A percentile compares a stretch with the other conserved stretches of the same genome.
These are phyloP conservation scores for Hyphodiscus sp. DNA, from an alignment of 2,329 filamentous ascomycete species.

Conservation along the genomic window DNA sequence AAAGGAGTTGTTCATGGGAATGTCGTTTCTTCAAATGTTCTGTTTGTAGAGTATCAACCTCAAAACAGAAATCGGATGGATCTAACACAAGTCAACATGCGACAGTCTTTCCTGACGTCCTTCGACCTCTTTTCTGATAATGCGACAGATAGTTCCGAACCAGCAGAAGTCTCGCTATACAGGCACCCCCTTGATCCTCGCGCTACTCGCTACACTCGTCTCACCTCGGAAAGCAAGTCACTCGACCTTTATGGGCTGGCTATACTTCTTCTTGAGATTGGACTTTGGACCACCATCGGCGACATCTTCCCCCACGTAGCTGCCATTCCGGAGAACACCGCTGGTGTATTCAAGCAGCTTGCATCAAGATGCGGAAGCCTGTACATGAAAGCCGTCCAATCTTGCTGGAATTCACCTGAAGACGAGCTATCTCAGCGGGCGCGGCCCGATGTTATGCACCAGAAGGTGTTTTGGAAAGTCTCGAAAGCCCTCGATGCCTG, in stretches of 20 bases:
- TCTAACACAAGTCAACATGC: slow-evolving; percentile 46
- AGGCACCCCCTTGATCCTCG: slow-evolving; percentile 61
- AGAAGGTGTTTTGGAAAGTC: slow-evolving; percentile 50
- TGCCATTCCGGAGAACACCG: slow-evolving; percentile 22
- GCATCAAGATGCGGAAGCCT: slow-evolving; percentile 58
- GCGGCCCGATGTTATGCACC: slow-evolving; percentile 46
- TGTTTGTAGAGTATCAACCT: slow-evolving; percentile 46
- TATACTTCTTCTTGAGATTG: slow-evolving; percentile 67
- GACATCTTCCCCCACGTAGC: slow-evolving; percentile 25
- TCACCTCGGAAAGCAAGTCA: slow-evolving; percentile 50
- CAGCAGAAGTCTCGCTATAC: slow-evolving; percentile 33
- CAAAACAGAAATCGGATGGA: slow-evolving; percentile 18
- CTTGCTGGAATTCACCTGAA: slow-evolving; percentile 66
- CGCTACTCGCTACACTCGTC: slow-evolving; percentile 41
- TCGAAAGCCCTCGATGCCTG: slow-evolving; percentile 48
- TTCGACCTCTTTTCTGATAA: slow-evolving; percentile 62
- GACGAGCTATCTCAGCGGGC: slow-evolving; percentile 44
- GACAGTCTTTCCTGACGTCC: slow-evolving; percentile 63
- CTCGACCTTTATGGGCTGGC: slow-evolving; percentile 69
- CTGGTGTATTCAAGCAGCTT: slow-evolving; percentile 23
- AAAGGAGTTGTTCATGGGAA: slow-evolving; percentile 66
- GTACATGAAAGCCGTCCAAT: slow-evolving; percentile 69
- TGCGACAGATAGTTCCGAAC: slow-evolving; percentile 30
- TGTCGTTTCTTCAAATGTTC: slow-evolving; percentile 59
- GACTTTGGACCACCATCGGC: slow-evolving; percentile 62